Evolutionary conservation across 1,284 basidiomycete genomes (phyloP), one percentile per base, ranked within the genome.

Genomic region (Cutaneotrichosporon sp.): DNA sequence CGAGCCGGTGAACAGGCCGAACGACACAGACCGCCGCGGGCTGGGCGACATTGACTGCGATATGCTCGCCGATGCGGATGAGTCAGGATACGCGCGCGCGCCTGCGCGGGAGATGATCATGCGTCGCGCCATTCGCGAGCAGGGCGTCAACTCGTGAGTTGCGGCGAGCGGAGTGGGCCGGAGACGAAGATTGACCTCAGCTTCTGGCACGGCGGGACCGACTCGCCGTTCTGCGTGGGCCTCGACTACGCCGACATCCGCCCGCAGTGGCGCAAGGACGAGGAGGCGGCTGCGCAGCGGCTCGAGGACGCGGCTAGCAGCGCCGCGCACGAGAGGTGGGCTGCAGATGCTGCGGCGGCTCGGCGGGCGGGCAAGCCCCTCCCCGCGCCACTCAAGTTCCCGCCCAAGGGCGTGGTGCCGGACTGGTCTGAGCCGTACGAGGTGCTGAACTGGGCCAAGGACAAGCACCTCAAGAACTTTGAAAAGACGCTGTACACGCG

Each of bases 51-150:
- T 80, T 8, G 80, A 81, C 61, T 79, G 77, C 53, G 80, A 81
- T 67, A 81, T 81, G 80, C 65, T 81, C n/a, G 79, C 80, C 4
- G 80, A 81, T 64, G 77, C 79, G 18, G 78, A 79, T 51, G 77
- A 80, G 53, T 63, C 72, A 14, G 80, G 80, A 2, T 49, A 62
- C 33, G 78, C 79, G 1, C 71, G 79, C 20, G 68, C 72, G 0
- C 69, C 69, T 8, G 79, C 76, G 0, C 66, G 66, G 25, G 74
- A 73, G 54, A 72, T 72, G 55, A 68, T 79, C 42, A 69, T 71
- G 63, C 62, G 78, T 24, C 66, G 79, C n/a, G 78, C 78, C 2
- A 74, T 59, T 4, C 57, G 80, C 38, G 80, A 81, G 61, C 68
- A 75, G 13, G 79, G 79, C 16, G 71, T 79, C 16, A 72, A 78